phyloP scores from a whole-genome alignment of 2,329 filamentous ascomycete species.

The Colletotrichum cordylinicola region DNA sequence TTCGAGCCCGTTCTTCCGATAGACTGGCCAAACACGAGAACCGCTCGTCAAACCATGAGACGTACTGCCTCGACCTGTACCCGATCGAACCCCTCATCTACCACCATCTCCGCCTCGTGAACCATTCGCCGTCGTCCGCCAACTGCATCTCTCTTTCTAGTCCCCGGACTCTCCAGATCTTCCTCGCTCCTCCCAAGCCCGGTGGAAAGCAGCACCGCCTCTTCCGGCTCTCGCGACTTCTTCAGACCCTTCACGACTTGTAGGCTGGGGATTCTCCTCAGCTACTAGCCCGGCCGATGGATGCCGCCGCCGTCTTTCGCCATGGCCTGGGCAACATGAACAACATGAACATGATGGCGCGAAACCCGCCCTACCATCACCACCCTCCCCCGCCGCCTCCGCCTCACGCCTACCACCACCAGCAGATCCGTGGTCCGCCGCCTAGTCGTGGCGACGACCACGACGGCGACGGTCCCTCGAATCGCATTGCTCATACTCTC shows the following conservation, averaged over 20 bases:
- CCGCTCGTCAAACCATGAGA: constrained; percentile 8
- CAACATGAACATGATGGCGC: constrained; percentile 25
- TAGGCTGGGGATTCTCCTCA: constrained; percentile 8
- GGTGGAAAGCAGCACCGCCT: background rate
- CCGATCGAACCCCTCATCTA: background rate
- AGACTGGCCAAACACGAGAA: background rate
- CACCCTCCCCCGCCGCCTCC: constrained; percentile 24
- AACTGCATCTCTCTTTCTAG: background rate
- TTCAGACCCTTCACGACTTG: background rate
- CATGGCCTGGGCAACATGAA: constrained; percentile 47
- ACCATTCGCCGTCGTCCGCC: background rate
- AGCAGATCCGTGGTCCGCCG: constrained; percentile 33
- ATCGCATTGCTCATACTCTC: constrained; percentile 77
- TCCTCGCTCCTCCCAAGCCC: background rate
- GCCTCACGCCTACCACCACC: constrained; percentile 30
- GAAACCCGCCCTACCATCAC: constrained; percentile 27
- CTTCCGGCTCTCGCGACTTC: background rate
- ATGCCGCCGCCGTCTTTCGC: constrained; percentile 64
- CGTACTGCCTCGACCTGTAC: background rate
- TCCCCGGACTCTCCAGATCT: background rate
- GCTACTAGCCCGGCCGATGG: constrained; percentile 49
- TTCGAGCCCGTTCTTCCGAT: background rate
- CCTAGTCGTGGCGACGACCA: constrained; percentile 44
- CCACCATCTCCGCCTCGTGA: background rate
- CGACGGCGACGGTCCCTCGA: constrained; percentile 57